phyloP scores from a whole-genome alignment of 2,329 filamentous ascomycete genomes.

The Aschersonia sp. region DNA sequence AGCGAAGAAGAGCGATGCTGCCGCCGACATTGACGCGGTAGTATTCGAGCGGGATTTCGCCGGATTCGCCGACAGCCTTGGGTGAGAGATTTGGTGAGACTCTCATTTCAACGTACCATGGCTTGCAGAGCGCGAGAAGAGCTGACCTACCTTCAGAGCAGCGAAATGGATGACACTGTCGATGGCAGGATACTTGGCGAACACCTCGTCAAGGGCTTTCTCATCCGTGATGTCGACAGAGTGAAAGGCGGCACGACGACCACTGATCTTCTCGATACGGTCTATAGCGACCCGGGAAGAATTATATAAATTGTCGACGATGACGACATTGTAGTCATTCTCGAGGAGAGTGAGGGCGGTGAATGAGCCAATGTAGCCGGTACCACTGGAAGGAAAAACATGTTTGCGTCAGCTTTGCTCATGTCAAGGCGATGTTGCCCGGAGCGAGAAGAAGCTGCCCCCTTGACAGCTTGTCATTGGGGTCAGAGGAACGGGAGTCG shows the following conservation, averaged over 20 bases:
- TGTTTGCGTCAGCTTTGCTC: background rate
- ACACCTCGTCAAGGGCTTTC: slow-evolving; percentile 70
- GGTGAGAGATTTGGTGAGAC: no score
- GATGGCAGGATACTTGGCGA: slow-evolving; percentile 78
- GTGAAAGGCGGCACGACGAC: slow-evolving; percentile 76
- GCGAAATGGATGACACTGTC: slow-evolving; percentile 99
- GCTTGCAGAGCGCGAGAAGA: background rate
- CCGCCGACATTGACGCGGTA: slow-evolving; percentile 95
- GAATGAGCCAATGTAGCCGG: slow-evolving; percentile 98
- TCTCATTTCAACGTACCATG: no score
- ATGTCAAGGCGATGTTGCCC: slow-evolving; percentile 2
- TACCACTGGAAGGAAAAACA: slow-evolving; percentile 49
- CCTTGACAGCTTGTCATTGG: background rate
- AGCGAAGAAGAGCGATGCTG: slow-evolving; percentile 71
- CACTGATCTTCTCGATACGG: slow-evolving; percentile 86
- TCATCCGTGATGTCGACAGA: slow-evolving; percentile 82
- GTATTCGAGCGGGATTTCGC: slow-evolving; percentile 90
- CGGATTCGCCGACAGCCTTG: slow-evolving; percentile 89
- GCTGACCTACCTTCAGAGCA: slow-evolving; percentile 65
- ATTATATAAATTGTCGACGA: slow-evolving; percentile 95
- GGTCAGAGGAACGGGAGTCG: background rate
- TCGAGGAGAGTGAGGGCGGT: slow-evolving; percentile 84
- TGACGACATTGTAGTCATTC: slow-evolving; percentile 90
- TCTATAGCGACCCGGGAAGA: slow-evolving; percentile 84
- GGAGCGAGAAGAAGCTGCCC: slow-evolving; percentile 8